phyloP scores from a whole-genome alignment of 2,329 filamentous ascomycete genomes.

The Akanthomyces dipterigenus region DNA sequence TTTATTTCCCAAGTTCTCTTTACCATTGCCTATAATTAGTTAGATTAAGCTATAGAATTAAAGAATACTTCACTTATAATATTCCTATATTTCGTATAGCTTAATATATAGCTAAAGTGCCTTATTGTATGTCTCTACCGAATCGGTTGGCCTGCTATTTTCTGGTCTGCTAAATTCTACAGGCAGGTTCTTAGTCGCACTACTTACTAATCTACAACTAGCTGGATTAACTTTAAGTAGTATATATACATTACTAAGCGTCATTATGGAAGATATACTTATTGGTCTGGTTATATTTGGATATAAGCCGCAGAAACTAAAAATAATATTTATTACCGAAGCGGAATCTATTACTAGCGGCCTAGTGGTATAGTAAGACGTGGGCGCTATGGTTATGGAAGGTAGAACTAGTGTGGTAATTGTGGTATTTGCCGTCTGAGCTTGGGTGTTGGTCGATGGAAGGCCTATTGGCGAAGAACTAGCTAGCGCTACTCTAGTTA shows the following conservation, averaged over 20 bases:
- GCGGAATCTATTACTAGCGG: background rate
- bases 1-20: background rate
- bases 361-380: background rate
- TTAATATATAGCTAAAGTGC: background rate
- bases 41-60: background rate
- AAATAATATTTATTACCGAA: background rate
- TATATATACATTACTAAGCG: background rate
- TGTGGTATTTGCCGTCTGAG: background rate
- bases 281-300: background rate
- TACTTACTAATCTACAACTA: background rate
- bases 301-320: background rate
- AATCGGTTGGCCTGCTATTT: background rate
- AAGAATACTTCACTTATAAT: background rate
- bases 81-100: background rate
- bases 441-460: background rate
- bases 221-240: background rate
- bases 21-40: background rate
- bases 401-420: background rate
- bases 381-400: background rate
- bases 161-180: background rate
- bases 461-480: background rate
- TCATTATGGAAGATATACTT: background rate
- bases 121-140: background rate
- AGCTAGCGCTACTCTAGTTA: slow-evolving; percentile 82
- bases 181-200: background rate